These are phyloP conservation scores for Amaranthus hypochondriacus DNA, from an alignment of 148 eudicot genomes.

Conservation along the genomic window DNA sequence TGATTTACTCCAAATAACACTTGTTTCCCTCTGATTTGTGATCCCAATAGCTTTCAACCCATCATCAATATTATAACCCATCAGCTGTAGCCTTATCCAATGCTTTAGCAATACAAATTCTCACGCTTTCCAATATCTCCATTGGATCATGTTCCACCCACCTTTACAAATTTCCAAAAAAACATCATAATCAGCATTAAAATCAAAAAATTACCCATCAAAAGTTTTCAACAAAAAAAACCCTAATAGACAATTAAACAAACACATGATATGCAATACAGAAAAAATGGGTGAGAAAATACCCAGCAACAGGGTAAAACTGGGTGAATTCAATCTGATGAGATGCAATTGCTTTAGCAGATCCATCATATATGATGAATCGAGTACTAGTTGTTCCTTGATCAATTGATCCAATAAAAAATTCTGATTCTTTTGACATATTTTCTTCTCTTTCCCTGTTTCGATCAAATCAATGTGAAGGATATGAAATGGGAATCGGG, in stretches of 20 bases:
- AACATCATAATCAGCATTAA: not conserved
- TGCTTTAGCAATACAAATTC: slow-evolving; percentile 74
- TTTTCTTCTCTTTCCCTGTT: not conserved
- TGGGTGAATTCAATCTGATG: slow-evolving; percentile 98
- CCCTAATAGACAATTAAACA: slow-evolving; percentile 15
- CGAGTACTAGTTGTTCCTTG: slow-evolving; percentile 99
- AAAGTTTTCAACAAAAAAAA: not conserved
- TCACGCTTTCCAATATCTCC: slow-evolving; percentile 94
- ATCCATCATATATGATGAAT: slow-evolving; percentile 72
- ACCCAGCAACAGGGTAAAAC: slow-evolving; percentile 94
- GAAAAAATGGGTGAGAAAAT: slow-evolving; percentile 8
- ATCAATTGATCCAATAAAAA: slow-evolving; percentile 77
- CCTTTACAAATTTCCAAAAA: slow-evolving; percentile 31
- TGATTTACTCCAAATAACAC: slow-evolving; percentile 90
- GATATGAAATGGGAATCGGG: not conserved
- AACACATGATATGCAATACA: slow-evolving; percentile 5
- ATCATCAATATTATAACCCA: slow-evolving; percentile 78
- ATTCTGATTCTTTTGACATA: slow-evolving; percentile 44
- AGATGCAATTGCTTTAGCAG: slow-evolving; percentile 58
- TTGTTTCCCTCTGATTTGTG: slow-evolving; percentile 96
- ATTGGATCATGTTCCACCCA: slow-evolving; percentile 99
- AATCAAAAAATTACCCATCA: slow-evolving; percentile 20
- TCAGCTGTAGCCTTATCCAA: slow-evolving; percentile 89
- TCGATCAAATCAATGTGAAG: slow-evolving; percentile 19
- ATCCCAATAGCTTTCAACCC: slow-evolving; percentile 93